phyloP scores from a whole-genome alignment of 192 early-diverging fungal genomes.

The Coemansia sp. region DNA sequence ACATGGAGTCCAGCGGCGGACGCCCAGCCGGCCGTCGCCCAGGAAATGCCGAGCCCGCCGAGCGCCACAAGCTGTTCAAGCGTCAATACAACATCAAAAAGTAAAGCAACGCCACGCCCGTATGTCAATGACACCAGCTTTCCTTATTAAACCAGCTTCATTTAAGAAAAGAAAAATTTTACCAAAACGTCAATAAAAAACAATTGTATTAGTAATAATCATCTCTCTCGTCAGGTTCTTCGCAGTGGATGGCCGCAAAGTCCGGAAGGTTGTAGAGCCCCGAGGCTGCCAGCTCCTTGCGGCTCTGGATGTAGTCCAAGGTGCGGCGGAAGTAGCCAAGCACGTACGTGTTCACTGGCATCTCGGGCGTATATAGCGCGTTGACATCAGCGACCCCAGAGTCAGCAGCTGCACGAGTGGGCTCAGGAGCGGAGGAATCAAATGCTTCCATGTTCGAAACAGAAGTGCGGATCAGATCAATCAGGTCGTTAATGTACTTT shows the following conservation, averaged over 20 bases:
- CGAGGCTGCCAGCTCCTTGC: slow-evolving; percentile 49
- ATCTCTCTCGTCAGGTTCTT: slow-evolving; percentile 21
- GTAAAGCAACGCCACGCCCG: too few relatives aligned
- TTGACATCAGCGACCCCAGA: slow-evolving; percentile 57
- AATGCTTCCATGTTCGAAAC: slow-evolving; percentile 71
- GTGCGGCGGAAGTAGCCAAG: slow-evolving; percentile 71
- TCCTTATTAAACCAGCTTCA: background rate
- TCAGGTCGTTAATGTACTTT: slow-evolving; percentile 91
- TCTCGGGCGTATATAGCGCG: slow-evolving; percentile 62
- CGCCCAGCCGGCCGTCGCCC: slow-evolving; percentile 38
- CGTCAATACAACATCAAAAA: slow-evolving; percentile 60
- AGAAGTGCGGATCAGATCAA: slow-evolving; percentile 87
- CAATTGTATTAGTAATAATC: slow-evolving; percentile 9
- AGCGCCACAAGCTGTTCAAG: slow-evolving; percentile 69
- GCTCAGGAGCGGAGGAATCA: slow-evolving; percentile 57
- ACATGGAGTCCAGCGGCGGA: slow-evolving; percentile 66
- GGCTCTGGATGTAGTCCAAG: slow-evolving; percentile 61
- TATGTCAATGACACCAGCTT: too few relatives aligned
- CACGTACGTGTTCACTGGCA: slow-evolving; percentile 65
- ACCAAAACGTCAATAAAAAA: background rate
- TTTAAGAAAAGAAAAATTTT: background rate
- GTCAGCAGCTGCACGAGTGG: slow-evolving; percentile 54
- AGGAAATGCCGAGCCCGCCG: slow-evolving; percentile 46
- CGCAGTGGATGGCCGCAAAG: slow-evolving; percentile 53
- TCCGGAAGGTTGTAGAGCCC: slow-evolving; percentile 42